Base-by-base conservation (phyloP, 176 grass and related monocot genomes). In the Cenchrus purpureus region DNA sequence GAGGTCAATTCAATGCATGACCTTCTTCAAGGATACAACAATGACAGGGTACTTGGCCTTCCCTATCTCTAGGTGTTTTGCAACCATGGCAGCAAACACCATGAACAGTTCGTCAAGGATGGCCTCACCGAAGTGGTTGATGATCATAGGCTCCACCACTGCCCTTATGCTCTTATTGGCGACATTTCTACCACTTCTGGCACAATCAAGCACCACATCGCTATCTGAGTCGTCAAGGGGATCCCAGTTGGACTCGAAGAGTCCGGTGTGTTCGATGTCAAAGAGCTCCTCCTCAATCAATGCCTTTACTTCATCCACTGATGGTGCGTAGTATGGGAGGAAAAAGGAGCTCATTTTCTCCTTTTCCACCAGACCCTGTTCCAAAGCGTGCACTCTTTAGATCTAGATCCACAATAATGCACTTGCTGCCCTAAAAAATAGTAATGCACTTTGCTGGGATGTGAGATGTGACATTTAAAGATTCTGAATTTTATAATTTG, bases 211-310 rank as follows among this genome's bases (percentile, higher is more conserved):
- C 1, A 46, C 67, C 42, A 70, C 19, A n/a, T 70, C 40, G 45
- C 42, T 46, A 9, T 70, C 40, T 22, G 67, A 70, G 11, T 70
- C 67, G 2, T 70, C 67, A 44, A 11, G 16, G 8, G 67, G 67
- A 20, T 68, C 65, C 65, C 65, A 68, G 37, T 68, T 68, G 37
- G 34, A 68, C 34, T 68, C 65, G 17, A 68, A 68, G 37, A 68
- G 15, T 12, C 17, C 16, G 16, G 43, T 68, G 3, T 68, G 34
- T 3, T 68, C 65, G 16, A 68, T 43, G 15, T 5, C 10, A 5
- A 68, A 68, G 65, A 19, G 34, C 3, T 43, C 8, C 37, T 68
- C 34, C 34, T 68, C 17, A 43, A 68, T 42, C 37, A 68, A 42
- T 3, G 6, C 37, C 34, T 43, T 68, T 3, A 68, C 65, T 9